Base-by-base conservation (phyloP, 192 early-diverging fungal genomes). In the Umbelopsis vinacea region DNA sequence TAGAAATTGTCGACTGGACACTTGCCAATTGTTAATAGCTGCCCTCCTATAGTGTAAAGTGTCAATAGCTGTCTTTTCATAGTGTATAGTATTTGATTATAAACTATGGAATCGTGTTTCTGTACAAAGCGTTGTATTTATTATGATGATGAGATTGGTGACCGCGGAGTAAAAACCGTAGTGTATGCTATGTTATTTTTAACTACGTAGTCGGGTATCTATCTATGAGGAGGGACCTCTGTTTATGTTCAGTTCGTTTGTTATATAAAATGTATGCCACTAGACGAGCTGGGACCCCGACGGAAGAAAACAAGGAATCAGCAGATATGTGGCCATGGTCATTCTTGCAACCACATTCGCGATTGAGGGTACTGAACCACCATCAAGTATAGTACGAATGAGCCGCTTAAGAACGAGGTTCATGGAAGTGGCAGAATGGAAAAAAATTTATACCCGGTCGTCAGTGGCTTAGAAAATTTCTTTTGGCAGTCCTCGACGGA, bases 1-100 rank as follows among this genome's bases (percentile, higher is more conserved):
- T 60, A 73, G 89, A 91, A 26, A 76, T 90, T 10, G 84, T 90
- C 17, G 67, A 72, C 1, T 92, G 89, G 89, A 80, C 52, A 24
- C 35, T 84, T 17, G 24, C 46, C 52, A 72, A 52, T 22, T 70
- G 69, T 38, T 70, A 37, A 50, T 52, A 35, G 33, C 40, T 43
- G 40, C 5, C 26, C 1, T 24, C 53, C n/a, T n/a, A n/a, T n/a
- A n/a, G n/a, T n/a, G n/a, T n/a, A n/a, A 72, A 52, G 7, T 70
- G 69, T 37, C 52, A 35, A 50, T 52, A 33, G 29, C 38, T 40
- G 40, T 12, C 23, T 7, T 24, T 54, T 22, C 2, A 43, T 43
- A 43, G 8, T 43, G 40, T 43, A 43, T 43, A 43, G 29, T 29
- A 29, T 29, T 29, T 29, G 29, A 29, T n/a, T n/a, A n/a, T 29